Evolutionary conservation across 805 yeast genomes (phyloP), one percentile per base, ranked within the genome.

Genomic region (Saccharomycopsis guyanensis): DNA sequence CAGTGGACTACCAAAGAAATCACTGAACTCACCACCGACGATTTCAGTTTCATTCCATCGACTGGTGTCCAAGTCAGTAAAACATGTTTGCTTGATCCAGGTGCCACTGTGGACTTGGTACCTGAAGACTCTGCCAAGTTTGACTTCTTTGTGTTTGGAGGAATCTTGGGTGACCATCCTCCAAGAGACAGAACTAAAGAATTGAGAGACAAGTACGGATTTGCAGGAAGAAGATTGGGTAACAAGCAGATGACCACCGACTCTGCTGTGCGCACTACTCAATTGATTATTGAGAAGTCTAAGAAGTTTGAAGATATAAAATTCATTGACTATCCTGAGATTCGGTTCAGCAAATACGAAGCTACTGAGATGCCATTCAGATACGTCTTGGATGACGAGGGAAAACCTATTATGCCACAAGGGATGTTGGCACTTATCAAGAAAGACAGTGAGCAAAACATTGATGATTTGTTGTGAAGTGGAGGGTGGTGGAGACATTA

Each of bases 291-390:
- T n/a, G 78, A 80, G 49, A 73, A 75, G 37, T 66, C 71, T 45
- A 67, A 56, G 1, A 60, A 63, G 20, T 84, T 91, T 56, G 85
- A 83, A 52, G 75, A 84, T 43, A 86, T 93, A 52, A 75, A 76
- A 46, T 91, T 86, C 61, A 78, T 91, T 43, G 97, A 93, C 62
- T 88, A 86, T 60, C 98, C 98, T 3, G 97, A 91, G 64, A 82
- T 91, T 56, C 77, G 87, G 60, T 91, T 85, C 68, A 82, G 71
- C 64, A 82, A 82, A 61, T 78, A 85, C 58, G 98, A 93, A 64
- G 85, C 95, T 2, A 88, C 96, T 0, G 97, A 91, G 60, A 91
- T 91, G 98, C 98, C 98, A 2, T 91, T 91, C 68, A 73, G 98
- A 59, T 91, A 91, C 57, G 82, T 91, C 15, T 65, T 80, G 49